These are phyloP conservation scores for Fusarium miscanthi DNA, from an alignment of 2,329 filamentous ascomycete species.

Conservation along the genomic window DNA sequence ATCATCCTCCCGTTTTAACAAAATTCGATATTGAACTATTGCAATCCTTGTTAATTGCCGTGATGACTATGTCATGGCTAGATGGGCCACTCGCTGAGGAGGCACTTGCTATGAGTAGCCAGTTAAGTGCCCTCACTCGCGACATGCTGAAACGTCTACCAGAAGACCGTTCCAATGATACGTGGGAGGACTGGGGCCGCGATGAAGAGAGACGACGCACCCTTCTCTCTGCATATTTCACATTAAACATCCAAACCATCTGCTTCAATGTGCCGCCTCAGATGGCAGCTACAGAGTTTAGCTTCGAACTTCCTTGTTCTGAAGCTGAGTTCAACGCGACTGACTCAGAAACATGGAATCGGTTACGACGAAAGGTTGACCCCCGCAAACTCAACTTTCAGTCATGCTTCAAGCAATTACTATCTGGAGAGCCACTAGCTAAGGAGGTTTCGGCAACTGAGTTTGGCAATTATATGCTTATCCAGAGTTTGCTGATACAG, in stretches of 20 bases:
- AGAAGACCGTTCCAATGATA: too few relatives aligned
- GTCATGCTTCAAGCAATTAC: neutral
- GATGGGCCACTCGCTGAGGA: neutral
- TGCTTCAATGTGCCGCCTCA: conserved; percentile 1
- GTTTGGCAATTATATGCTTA: conserved; percentile 28
- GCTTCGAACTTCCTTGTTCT: neutral
- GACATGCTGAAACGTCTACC: neutral
- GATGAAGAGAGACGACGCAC: neutral
- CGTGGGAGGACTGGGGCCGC: neutral
- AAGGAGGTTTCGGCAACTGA: conserved; percentile 11
- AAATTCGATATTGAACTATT: neutral
- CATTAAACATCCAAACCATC: neutral
- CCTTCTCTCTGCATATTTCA: neutral
- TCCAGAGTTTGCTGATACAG: conserved; percentile 20
- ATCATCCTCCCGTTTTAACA: neutral
- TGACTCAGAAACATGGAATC: neutral
- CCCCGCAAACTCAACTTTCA: neutral
- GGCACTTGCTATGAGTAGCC: neutral
- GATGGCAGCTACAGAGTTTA: neutral
- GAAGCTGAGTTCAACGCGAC: neutral
- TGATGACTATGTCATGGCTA: conserved; percentile 6
- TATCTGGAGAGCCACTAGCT: neutral
- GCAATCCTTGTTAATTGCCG: neutral
- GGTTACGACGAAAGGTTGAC: neutral
- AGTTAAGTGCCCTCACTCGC: neutral